Base-by-base conservation (phyloP, 768 basidiomycete genomes). In the Ramaria sp. region DNA sequence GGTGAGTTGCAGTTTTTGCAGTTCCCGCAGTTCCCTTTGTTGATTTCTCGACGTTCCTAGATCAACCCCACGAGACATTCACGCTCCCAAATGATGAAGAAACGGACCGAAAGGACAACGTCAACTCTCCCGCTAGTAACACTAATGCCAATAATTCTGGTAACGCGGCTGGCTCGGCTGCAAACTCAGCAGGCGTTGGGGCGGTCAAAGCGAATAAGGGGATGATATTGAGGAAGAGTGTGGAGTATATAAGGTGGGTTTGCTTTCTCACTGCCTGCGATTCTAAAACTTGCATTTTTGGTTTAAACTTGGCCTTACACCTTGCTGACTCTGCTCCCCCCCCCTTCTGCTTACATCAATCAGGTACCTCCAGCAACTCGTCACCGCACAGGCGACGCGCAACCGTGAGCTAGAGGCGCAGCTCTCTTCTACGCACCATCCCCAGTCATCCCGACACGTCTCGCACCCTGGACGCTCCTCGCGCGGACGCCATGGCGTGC, bases 141-240 rank as follows among this genome's bases (percentile, higher is more conserved):
- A 32, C 30, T 5, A 10, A 5, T 32, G 30, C 30, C 10, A 32
- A 32, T 10, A 10, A 10, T 10, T 5, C 5, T 5, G 10, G 30
- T 10, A 32, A 10, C 30, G 30, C 30, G 30, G 30, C 30, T 5
- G 30, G 30, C 5, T 5, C 30, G 5, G 30, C 30, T 10, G 30
- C 30, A 25, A 37, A 42, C 12, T 1, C 51, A 3, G 41, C 32
- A 12, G 25, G 16, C 34, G 38, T 13, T 25, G 41, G 32, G n/a
- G 55, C 48, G 34, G 83, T 88, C 51, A 94, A 94, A 64, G 91
- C 91, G 25, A 94, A 95, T 70, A 95, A 95, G 74, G 91, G 92
- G 32, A 88, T 94, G 82, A 92, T 95, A 41, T 68, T 95, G 43
- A 67, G 88, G 60, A 95, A 88, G 76, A 83, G 81, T 53, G 83